Percentiles rank a stretch among this genome's conserved stretches.
Conservation (phyloP, 148 eudicot species). For the Rhododendron griersonianum region DNA sequence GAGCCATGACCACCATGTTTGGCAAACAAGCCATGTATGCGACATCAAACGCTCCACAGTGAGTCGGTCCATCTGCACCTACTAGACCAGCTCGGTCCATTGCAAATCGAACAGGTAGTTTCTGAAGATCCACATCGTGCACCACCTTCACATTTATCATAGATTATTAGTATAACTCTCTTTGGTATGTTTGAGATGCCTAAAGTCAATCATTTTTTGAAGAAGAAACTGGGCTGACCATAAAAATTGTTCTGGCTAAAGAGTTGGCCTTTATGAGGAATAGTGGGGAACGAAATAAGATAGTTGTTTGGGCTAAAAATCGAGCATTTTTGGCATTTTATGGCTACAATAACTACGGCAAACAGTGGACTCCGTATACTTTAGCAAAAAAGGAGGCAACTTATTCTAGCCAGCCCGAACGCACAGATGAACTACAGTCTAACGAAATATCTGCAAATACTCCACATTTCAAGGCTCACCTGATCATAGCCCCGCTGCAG, state of each 20-base stretch:
- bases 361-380: no score
- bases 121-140: constrained; percentile 44
- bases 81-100: constrained; percentile 43
- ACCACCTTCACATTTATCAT: constrained; percentile 18
- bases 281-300: no score
- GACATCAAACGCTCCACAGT: constrained; percentile 40
- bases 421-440: no score
- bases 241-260: not conserved
- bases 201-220: no score
- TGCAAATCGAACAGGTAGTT: constrained; percentile 35
- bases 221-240: not conserved
- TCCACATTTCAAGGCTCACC: constrained; percentile 11
- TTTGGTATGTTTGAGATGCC: not conserved
- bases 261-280: no score
- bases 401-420: no score
- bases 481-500: constrained; percentile 44
- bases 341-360: no score
- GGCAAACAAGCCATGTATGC: constrained; percentile 43
- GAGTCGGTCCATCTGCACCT: constrained; percentile 46
- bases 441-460: no score
- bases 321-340: no score
- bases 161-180: not conserved
- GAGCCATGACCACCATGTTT: constrained; percentile 49
- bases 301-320: no score
- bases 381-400: no score